Base-by-base conservation (phyloP, 1,284 basidiomycete genomes). In the Ceratobasidium sp. region DNA sequence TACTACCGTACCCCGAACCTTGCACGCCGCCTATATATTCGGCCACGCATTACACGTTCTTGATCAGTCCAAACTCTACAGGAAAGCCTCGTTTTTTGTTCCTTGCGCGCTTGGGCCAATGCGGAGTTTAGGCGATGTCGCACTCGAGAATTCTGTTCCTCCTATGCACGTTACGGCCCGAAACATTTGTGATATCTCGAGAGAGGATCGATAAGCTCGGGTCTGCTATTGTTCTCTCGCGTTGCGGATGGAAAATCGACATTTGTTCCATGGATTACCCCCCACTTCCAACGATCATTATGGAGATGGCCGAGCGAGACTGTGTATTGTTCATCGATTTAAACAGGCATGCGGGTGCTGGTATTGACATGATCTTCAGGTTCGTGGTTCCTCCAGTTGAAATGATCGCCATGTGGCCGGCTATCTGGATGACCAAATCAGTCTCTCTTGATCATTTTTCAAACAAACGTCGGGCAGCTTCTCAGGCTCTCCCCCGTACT, bases 51-150 rank as follows among this genome's bases (percentile, higher is more conserved):
- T 36, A 28, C 57, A 36, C 30, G 18, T 53, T 36, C 48, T 52
- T 60, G 67, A 60, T 71, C 30, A 26, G 46, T 16, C 55, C 36
- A 48, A 48, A 59, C 46, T 59, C 67, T 59, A 32, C 67, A 45
- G 45, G 43, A 45, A 59, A 59, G 45, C 67, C 67, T 59, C 67
- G 67, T 69, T 69, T n/a, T 71, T 71, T 71, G 67, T 71, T 59
- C 57, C 67, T 46, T 71, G 67, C 39, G 67, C 32, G 30, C 57
- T 71, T 71, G 67, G 57, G 18, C 67, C 53, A 36, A 45, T 23
- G 43, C 30, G 67, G 57, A 55, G 30, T 50, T 62, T 59, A 32
- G 55, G 43, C 23, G 45, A 60, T 59, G 65, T 5, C 41, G 16
- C 39, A 32, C n/a, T n/a, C 28, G n/a, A 53, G n/a, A 60, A 71